Percentiles rank a stretch among this genome's conserved stretches.
Conservation (phyloP, 2,329 filamentous ascomycete genomes). For the Triangularia verruculosa region DNA sequence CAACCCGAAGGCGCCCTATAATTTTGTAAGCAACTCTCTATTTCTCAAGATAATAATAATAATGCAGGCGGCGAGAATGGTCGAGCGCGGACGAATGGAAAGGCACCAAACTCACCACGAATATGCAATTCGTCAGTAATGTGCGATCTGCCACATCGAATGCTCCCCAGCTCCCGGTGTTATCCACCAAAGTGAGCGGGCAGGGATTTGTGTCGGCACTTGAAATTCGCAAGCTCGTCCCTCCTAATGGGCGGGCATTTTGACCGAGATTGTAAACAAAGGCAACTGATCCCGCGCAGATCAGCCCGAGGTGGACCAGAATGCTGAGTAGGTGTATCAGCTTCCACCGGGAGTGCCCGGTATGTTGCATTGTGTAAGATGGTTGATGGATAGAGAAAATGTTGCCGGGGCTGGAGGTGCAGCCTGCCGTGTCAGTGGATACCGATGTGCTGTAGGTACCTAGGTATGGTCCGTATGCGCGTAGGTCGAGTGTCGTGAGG, state of each 20-base stretch:
- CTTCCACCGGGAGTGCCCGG: conserved; percentile 27
- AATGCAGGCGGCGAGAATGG: not conserved
- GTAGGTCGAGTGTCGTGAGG: not conserved
- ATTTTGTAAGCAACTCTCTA: not conserved
- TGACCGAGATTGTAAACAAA: conserved; percentile 21
- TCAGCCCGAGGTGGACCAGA: conserved; percentile 23
- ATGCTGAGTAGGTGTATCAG: conserved; percentile 22
- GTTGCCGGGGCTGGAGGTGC: not conserved
- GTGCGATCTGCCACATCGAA: conserved; percentile 16
- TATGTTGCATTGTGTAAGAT: conserved; percentile 19
- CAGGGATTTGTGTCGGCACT: conserved; percentile 5
- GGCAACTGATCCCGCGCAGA: conserved; percentile 17
- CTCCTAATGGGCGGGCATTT: not conserved
- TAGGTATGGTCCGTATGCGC: not conserved
- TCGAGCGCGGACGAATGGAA: not conserved
- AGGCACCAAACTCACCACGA: conserved; percentile 14
- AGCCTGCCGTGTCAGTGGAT: not conserved
- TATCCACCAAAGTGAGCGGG: not conserved
- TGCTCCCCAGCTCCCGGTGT: not conserved
- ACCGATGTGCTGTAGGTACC: not conserved
- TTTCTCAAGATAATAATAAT: too few species aligned
- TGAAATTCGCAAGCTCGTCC: not conserved
- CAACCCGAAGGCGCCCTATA: conserved; percentile 23
- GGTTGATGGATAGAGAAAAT: conserved; percentile 3
- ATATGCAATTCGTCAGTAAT: conserved; percentile 18